Conservation (phyloP, 1,139 yeast species). For the Hansenula lynferdii region DNA sequence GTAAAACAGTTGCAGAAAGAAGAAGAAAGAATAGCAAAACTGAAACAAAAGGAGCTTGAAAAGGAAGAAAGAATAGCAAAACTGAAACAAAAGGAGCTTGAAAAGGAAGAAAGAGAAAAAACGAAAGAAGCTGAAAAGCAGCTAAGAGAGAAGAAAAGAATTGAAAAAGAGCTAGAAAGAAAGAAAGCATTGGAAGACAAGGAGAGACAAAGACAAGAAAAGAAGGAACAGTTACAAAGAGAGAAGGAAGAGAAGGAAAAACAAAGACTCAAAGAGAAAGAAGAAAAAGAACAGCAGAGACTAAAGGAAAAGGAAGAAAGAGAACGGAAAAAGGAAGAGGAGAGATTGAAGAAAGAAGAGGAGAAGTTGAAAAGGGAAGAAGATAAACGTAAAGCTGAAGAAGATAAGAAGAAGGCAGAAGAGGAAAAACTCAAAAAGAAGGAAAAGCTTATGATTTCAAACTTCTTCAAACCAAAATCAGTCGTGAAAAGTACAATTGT, state of each 20-base stretch:
- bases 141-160: slow-evolving; percentile 12
- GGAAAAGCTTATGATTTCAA: slow-evolving; percentile 45
- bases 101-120: slow-evolving; percentile 10
- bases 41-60: slow-evolving; percentile 6
- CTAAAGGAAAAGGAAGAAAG: slow-evolving; percentile 22
- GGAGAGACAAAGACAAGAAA: slow-evolving; percentile 24
- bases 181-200: slow-evolving; percentile 23
- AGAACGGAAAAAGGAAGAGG: slow-evolving; percentile 22
- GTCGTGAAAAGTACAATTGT: slow-evolving; percentile 16
- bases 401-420: slow-evolving; percentile 27
- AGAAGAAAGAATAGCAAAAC: slow-evolving; percentile 6
- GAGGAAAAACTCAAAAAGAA: slow-evolving; percentile 24
- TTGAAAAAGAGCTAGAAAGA: slow-evolving; percentile 23
- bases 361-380: slow-evolving; percentile 20
- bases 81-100: slow-evolving; percentile 6
- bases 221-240: slow-evolving; percentile 24
- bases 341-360: slow-evolving; percentile 23
- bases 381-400: slow-evolving; percentile 30
- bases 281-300: slow-evolving; percentile 31
- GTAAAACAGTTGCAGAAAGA: not conserved
- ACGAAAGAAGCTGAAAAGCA: slow-evolving; percentile 8
- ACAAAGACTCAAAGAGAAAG: slow-evolving; percentile 27
- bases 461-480: slow-evolving; percentile 40
- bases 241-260: slow-evolving; percentile 27
- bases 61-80: slow-evolving; percentile 11